Evolutionary conservation across 768 basidiomycete genomes (phyloP), one percentile per base, ranked within the genome.

Genomic region (Podaxis sp.): DNA sequence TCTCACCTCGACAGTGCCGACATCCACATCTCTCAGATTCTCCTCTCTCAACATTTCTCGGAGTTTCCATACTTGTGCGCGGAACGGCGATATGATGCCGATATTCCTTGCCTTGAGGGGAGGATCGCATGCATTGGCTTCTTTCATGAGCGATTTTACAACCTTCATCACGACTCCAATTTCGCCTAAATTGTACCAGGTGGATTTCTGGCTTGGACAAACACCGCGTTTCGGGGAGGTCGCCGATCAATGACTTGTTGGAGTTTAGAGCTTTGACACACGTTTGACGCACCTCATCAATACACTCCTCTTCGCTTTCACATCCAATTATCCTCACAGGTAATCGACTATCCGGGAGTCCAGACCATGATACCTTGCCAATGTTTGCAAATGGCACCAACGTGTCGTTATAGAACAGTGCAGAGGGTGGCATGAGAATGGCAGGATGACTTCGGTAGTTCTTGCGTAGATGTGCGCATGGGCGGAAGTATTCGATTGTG

Each of bases 351-450:
- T 79, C 79, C 1, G 75, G 64, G 9, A 84, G 67, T 2, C 76
- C 75, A 5, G 73, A 71, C 81, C 82, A 84, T 2, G 61, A 59
- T 26, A 82, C 69, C 17, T 60, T 69, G 22, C 82, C 82, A 69
- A 80, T 82, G 12, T 59, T 67, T 17, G 82, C 82, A 64, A 70
- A 80, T 1, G 82, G 82, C 59, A 79, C 75, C 61, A 84, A 64
- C 2, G 75, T 76, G 64, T 84, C 82, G 54, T 79, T 75, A 65
- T 84, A 84, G 59, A 84, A 84, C n/a, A 84, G 73, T 4, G 82
- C 78, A 5, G 81, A 82, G 11, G 82, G 80, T 12, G 82, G 81
- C 82, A 83, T 84, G 52, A 84, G 71, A 61, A 84, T 84, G 6
- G 75, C 81, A 22, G 81, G 81, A 68, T 83, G 81, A 63, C 81